phyloP scores from a whole-genome alignment of 106 monocot genomes.

The Dactylorhiza incarnata region DNA sequence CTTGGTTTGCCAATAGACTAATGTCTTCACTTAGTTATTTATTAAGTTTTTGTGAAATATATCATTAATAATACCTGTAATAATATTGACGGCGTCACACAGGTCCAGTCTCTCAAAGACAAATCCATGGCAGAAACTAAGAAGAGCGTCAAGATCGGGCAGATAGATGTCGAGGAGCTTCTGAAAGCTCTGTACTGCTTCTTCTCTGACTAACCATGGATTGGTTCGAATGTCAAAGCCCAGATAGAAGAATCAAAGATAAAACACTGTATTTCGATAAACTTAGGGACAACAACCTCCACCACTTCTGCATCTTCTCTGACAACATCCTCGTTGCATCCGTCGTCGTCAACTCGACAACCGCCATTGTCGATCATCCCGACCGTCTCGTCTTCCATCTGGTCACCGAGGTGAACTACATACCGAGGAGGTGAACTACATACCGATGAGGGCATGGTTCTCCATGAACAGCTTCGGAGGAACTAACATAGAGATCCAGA shows the following conservation, averaged over 20 bases:
- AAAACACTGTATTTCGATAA: constrained; percentile 14
- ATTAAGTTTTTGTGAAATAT: too few relatives aligned
- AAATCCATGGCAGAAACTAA: constrained; percentile 42
- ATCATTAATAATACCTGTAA: too few relatives aligned
- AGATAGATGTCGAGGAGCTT: constrained; percentile 65
- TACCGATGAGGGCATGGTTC: constrained; percentile 29
- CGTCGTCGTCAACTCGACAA: constrained; percentile 29
- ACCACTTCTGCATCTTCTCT: constrained; percentile 33
- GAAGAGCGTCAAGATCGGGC: constrained; percentile 45
- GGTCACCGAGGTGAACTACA: neutral
- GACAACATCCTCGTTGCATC: constrained; percentile 30
- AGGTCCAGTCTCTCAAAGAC: constrained; percentile 49
- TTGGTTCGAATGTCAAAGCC: constrained; percentile 34
- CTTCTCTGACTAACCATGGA: constrained; percentile 39
- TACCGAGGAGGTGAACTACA: constrained; percentile 31
- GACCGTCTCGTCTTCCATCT: constrained; percentile 29
- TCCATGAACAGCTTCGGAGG: constrained; percentile 16
- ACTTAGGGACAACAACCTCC: constrained; percentile 40
- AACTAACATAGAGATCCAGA: constrained; percentile 21
- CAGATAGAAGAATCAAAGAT: constrained; percentile 19
- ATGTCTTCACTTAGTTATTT: too few relatives aligned
- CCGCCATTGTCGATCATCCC: constrained; percentile 18
- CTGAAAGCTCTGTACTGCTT: constrained; percentile 62
- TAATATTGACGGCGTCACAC: too few relatives aligned
- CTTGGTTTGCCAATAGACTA: too few relatives aligned